Conservation (phyloP, 176 grass and related monocot species). For the Saccharum officinarum region DNA sequence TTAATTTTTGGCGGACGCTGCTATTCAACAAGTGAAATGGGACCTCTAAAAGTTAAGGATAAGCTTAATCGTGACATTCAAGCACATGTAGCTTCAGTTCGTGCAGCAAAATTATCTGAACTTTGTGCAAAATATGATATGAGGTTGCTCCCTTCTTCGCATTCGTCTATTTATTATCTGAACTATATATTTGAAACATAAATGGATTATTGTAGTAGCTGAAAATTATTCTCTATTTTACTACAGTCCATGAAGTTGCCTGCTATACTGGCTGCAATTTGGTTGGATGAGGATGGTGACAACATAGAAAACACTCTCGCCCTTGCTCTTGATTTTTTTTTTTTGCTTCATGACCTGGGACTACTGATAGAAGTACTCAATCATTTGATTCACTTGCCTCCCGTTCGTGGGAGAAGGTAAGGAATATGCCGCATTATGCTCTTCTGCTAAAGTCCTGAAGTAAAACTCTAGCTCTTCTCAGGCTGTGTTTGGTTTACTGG, state of each 20-base stretch:
- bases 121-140: slow-evolving; percentile 58
- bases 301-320: slow-evolving; percentile 74
- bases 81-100: slow-evolving; percentile 71
- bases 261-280: slow-evolving; percentile 85
- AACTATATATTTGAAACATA: background rate
- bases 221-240: background rate
- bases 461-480: background rate
- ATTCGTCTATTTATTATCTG: slow-evolving; percentile 1
- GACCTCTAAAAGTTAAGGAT: slow-evolving; percentile 83
- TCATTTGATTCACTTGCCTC: slow-evolving; percentile 83
- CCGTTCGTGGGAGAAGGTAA: slow-evolving; percentile 86
- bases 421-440: slow-evolving; percentile 12
- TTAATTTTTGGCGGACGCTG: slow-evolving; percentile 59
- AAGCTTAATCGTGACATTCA: slow-evolving; percentile 87
- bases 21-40: slow-evolving; percentile 90
- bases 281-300: slow-evolving; percentile 76
- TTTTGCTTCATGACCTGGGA: slow-evolving; percentile 46
- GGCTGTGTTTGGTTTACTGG: too few relatives aligned
- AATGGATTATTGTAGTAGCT: slow-evolving; percentile 19
- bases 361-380: slow-evolving; percentile 68
- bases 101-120: slow-evolving; percentile 72
- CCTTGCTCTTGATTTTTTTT: slow-evolving; percentile 54
- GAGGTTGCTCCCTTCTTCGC: slow-evolving; percentile 57
- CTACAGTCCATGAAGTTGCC: slow-evolving; percentile 88
- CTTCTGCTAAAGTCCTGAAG: slow-evolving; percentile 5